Conservation (phyloP, 495 filamentous ascomycete species). For the Penicillium psychrofluorescens region DNA sequence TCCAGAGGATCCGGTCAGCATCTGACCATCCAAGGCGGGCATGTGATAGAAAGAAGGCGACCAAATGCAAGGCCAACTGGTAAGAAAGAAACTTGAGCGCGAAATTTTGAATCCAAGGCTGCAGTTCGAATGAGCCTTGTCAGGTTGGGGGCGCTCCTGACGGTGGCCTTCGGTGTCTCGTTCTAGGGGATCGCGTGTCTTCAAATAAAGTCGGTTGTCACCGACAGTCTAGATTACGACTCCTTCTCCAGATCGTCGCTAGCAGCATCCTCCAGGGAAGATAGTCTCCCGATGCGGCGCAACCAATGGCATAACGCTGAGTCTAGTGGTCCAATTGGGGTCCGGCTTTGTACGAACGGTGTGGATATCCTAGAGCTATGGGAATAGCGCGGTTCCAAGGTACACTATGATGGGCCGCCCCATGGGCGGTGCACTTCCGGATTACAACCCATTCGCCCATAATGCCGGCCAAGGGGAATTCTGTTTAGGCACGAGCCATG, state of each 20-base stretch:
- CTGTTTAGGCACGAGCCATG: no score
- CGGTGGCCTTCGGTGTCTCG: not conserved
- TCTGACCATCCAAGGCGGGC: no score
- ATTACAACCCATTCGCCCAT: no score
- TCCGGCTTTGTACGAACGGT: constrained; percentile 9
- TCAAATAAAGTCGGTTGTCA: constrained; percentile 4
- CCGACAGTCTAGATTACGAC: not conserved
- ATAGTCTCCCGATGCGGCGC: constrained; percentile 10
- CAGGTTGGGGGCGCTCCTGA: not conserved
- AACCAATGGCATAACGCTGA: constrained; percentile 1
- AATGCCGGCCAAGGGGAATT: no score
- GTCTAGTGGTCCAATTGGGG: constrained; percentile 8
- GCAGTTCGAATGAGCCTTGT: no score
- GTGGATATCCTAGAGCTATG: constrained; percentile 18
- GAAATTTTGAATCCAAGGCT: no score
- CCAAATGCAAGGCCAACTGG: no score
- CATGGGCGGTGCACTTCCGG: not conserved
- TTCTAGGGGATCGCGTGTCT: constrained; percentile 1
- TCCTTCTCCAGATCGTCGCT: constrained; percentile 15
- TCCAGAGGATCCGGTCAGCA: no score
- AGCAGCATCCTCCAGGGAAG: constrained; percentile 6
- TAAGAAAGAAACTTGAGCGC: no score
- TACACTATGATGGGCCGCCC: constrained; percentile 1
- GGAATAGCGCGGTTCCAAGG: constrained; percentile 9
- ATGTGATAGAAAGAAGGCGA: not conserved